Evolutionary conservation across 202 grass and related monocot species (phyloP).

Genomic region (Eragrostis tef): DNA sequence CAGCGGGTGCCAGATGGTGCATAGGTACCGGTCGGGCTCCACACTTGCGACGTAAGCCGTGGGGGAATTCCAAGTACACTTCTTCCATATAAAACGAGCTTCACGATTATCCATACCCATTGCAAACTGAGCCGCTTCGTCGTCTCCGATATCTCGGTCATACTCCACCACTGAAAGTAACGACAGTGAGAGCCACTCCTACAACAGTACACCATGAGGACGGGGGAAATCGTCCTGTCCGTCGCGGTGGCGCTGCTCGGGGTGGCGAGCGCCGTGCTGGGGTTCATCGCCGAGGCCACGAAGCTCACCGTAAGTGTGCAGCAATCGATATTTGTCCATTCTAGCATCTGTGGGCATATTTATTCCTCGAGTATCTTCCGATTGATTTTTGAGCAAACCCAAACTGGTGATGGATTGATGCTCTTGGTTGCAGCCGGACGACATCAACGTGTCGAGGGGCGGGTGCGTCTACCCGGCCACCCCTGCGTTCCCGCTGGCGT

Average conservation of each 20-base stretch:
- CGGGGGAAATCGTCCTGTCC: constrained; percentile 1
- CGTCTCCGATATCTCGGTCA: background rate
- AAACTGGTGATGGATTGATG: background rate
- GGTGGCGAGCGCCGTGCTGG: constrained; percentile 50
- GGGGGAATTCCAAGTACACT: background rate
- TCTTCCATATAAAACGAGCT: background rate
- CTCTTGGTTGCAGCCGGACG: background rate
- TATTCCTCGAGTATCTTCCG: no score
- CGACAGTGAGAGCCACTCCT: background rate
- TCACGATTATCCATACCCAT: background rate
- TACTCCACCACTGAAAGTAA: background rate
- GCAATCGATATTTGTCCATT: background rate
- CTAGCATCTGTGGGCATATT: no score
- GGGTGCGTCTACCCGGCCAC: background rate
- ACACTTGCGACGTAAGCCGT: background rate
- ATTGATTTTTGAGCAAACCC: background rate
- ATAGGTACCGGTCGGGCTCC: background rate
- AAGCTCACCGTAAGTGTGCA: constrained; percentile 51
- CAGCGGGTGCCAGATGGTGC: background rate
- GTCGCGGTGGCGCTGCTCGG: constrained; percentile 34
- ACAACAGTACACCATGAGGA: background rate
- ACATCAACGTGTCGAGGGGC: background rate
- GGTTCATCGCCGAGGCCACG: constrained; percentile 53
- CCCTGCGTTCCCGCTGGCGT: background rate
- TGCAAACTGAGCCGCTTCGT: background rate